Base-by-base conservation (phyloP, 2,329 filamentous ascomycete genomes). In the Penicillium italicum region DNA sequence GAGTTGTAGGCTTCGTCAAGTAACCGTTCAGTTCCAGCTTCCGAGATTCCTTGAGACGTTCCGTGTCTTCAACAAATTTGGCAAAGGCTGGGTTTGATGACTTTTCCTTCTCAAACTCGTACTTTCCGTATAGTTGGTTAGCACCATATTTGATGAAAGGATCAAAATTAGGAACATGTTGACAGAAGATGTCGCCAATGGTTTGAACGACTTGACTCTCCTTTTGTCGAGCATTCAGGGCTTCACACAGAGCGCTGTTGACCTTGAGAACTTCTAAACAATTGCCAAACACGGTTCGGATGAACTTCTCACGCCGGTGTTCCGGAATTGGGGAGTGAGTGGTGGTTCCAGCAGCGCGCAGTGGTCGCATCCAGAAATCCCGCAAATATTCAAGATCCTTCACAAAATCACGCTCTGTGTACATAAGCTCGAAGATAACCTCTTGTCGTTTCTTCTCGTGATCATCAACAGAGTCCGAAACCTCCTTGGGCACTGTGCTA, bases 11-110 rank as follows among this genome's bases (percentile, higher is more conserved):
- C 74, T 99, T 99, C 9, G 94, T 99, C 50, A 99, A 80, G 70
- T 99, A 99, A 64, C 94, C 94, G 72, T 99, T 99, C 56, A 99
- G 80, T 74, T 99, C 94, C 44, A 99, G 81, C 76, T 99, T 99
- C 61, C 94, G 85, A 6, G 93, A 97, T 73, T 99, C 94, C 73
- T 97, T 97, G 65, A 96, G 84, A 56, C 94, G 83, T 74, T 99
- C 94, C 6, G 95, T 96, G 72, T 97, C 92, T 62, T 99, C 94
- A 26, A 97, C 94, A 65, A 97, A 97, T 67, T 89, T 90, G 49
- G 88, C 80, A 72, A 99, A 99, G 38, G 84, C 84, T 1, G 87
- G 83, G 67, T 99, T 99, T 54, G 86, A 83, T 16, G 89, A 87
- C 65, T 94, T 90, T 76, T 99, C 94, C 67, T 94, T 94, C 75